Conservation (phyloP, 768 basidiomycete genomes). For the Boletus sp. region DNA sequence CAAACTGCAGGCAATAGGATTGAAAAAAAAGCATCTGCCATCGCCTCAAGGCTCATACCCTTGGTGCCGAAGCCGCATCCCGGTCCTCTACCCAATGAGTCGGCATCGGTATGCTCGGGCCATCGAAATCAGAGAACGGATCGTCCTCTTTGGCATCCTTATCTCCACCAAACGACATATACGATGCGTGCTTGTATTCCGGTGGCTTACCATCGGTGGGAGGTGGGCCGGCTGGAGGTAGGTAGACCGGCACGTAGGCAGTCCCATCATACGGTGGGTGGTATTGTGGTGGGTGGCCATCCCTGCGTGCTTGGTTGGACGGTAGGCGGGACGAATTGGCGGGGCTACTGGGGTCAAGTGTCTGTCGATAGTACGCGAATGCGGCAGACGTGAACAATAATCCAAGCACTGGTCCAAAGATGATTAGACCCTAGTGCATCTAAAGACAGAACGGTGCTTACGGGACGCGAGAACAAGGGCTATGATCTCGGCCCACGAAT, state of each 20-base stretch:
- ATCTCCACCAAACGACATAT: constrained; percentile 25
- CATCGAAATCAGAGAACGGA: constrained; percentile 56
- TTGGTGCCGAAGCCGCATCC: constrained; percentile 34
- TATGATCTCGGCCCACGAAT: constrained; percentile 69
- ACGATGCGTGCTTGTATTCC: constrained; percentile 43
- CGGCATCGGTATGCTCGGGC: constrained; percentile 32
- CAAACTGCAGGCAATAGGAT: neutral
- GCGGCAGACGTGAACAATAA: constrained; percentile 63
- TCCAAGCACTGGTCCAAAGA: constrained; percentile 45
- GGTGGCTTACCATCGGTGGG: constrained; percentile 48
- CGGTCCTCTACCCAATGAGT: constrained; percentile 41
- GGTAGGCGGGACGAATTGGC: constrained; percentile 50
- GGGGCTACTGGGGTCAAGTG: constrained; percentile 62
- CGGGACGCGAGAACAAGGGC: constrained; percentile 57
- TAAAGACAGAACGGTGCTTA: constrained; percentile 34
- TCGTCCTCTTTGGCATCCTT: constrained; percentile 43
- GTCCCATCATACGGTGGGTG: constrained; percentile 51
- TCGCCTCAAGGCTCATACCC: constrained; percentile 2
- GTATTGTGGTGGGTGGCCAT: constrained; percentile 51
- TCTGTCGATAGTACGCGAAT: constrained; percentile 73
- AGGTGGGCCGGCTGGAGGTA: constrained; percentile 53
- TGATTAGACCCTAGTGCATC: neutral
- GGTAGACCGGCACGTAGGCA: constrained; percentile 37
- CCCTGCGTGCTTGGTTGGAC: constrained; percentile 36
- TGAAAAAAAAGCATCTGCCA: neutral